phyloP scores from a whole-genome alignment of 179 eudicot species.

The Camellia oleifera region DNA sequence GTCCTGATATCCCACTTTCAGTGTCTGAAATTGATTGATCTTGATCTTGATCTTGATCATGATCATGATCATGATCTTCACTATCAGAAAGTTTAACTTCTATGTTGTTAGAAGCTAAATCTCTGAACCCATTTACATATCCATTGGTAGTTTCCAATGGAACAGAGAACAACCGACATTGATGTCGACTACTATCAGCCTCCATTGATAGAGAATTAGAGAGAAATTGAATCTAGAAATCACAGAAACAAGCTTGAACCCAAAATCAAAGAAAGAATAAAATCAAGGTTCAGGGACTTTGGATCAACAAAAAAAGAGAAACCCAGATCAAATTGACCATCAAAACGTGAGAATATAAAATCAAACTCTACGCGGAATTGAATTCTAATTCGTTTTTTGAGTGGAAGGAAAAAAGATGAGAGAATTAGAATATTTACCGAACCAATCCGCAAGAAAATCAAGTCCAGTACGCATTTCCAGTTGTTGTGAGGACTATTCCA shows the following conservation, averaged over 20 bases:
- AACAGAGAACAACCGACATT: slow-evolving; percentile 7
- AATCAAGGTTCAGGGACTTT: background rate
- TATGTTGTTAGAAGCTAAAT: slow-evolving; percentile 6
- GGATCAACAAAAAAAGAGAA: too few species aligned
- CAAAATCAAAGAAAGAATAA: background rate
- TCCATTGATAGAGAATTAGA: background rate
- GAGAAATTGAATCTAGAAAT: background rate
- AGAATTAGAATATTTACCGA: slow-evolving; percentile 2
- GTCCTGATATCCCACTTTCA: slow-evolving; percentile 51
- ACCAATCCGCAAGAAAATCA: background rate
- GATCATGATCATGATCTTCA: background rate
- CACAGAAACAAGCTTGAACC: background rate
- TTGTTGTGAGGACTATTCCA: too few species aligned
- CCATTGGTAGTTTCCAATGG: background rate
- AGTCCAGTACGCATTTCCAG: too few species aligned
- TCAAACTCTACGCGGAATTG: background rate
- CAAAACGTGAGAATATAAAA: background rate
- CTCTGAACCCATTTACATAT: slow-evolving; percentile 3
- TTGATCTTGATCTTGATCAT: background rate
- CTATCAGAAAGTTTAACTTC: background rate
- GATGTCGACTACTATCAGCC: background rate
- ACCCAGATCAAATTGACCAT: background rate
- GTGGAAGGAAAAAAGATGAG: background rate
- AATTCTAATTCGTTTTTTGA: background rate
- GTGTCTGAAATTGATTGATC: slow-evolving; percentile 40